These are phyloP conservation scores for Ogataea kodamae DNA, from an alignment of 805 yeast species.

Conservation along the genomic window DNA sequence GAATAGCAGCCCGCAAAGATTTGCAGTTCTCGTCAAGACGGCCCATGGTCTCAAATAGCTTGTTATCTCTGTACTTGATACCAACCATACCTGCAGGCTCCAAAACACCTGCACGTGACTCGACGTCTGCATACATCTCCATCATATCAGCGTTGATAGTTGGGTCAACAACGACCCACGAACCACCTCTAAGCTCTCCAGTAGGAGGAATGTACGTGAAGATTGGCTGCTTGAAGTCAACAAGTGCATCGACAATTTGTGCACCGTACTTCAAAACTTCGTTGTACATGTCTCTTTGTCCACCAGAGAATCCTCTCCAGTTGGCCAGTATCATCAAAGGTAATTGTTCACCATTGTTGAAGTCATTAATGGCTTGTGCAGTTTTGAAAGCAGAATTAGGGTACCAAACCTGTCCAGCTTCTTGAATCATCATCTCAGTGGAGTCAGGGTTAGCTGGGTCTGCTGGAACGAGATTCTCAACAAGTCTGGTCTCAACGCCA, in stretches of 20 bases:
- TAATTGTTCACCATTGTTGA: conserved; percentile 96
- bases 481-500: conserved; percentile 88
- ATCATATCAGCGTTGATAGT: conserved; percentile 94
- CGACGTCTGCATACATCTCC: conserved; percentile 99
- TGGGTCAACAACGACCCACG: conserved; percentile 99
- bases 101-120: conserved; percentile 94
- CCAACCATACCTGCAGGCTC: conserved; percentile 99
- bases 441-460: conserved; percentile 98
- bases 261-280: conserved; percentile 98
- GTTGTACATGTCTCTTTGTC: conserved; percentile 99
- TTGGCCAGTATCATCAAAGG: conserved; percentile 97
- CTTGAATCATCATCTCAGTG: conserved; percentile 80
- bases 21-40: conserved; percentile 80
- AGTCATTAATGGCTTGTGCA: conserved; percentile 96
- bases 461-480: conserved; percentile 91
- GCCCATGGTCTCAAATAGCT: conserved; percentile 83
- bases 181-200: conserved; percentile 99
- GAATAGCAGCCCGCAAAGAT: conserved; percentile 58
- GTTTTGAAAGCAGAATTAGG: conserved; percentile 99
- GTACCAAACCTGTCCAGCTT: conserved; percentile 99
- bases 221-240: conserved; percentile 93
- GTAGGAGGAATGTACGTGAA: conserved; percentile 96
- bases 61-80: conserved; percentile 93
- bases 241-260: conserved; percentile 93
- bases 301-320: conserved; percentile 99